A percentile compares a stretch with the other conserved stretches of the same genome.
Conservation (phyloP, 768 basidiomycete species). For the Hortiboletus campestris region DNA sequence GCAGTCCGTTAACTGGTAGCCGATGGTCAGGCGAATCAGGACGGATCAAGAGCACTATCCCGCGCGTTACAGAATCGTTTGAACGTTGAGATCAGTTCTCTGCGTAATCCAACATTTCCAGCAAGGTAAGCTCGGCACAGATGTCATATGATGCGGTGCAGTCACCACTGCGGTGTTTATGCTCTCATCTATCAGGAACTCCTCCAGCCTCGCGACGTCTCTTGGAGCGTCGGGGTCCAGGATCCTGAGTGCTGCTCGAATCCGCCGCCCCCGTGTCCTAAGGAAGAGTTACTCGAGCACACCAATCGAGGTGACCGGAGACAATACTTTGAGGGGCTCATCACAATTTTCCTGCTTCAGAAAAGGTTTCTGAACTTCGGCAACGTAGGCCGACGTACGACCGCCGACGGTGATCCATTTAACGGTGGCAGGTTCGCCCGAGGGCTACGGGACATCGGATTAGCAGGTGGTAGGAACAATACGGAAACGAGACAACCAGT, state of each 20-base stretch:
- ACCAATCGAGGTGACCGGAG: neutral
- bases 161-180: neutral
- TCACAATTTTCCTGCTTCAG: neutral
- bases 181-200: neutral
- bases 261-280: neutral
- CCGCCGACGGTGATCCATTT: conserved; percentile 76
- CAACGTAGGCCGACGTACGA: conserved; percentile 70
- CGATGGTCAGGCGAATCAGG: no score
- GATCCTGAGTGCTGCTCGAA: neutral
- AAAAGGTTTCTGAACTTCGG: conserved; percentile 52
- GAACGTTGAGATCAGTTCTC: neutral
- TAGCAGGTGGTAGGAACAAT: neutral
- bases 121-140: neutral
- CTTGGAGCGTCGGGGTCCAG: conserved; percentile 1
- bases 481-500: conserved; percentile 38
- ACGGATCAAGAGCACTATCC: no score
- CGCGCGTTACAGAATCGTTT: no score
- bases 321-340: neutral
- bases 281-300: neutral
- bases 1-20: no score
- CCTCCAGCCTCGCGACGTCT: conserved; percentile 5
- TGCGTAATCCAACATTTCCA: neutral
- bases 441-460: conserved; percentile 44
- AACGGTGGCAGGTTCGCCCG: conserved; percentile 68
- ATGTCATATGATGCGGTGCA: neutral